phyloP scores from a whole-genome alignment of 2,329 filamentous ascomycete genomes.

The Claviceps cyperi region DNA sequence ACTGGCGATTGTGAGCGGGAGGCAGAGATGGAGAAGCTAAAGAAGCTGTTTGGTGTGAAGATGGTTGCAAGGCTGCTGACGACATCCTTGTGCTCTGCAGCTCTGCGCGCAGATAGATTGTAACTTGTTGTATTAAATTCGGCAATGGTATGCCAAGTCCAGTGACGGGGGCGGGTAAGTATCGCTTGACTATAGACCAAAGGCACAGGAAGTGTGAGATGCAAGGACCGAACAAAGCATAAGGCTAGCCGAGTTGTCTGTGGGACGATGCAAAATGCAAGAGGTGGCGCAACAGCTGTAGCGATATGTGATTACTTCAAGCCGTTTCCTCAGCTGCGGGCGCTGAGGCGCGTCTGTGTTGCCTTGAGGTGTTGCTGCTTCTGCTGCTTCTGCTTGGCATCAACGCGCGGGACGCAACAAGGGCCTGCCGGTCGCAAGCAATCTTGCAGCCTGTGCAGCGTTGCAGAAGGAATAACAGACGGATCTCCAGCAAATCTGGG shows the following conservation, averaged over 20 bases:
- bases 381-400: slow-evolving; percentile 2
- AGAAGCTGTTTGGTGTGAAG: slow-evolving; percentile 39
- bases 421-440: not conserved
- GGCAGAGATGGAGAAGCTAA: slow-evolving; percentile 34
- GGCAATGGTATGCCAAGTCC: not conserved
- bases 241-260: not conserved
- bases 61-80: slow-evolving; percentile 48
- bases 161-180: not conserved
- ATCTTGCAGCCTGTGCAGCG: not conserved
- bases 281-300: slow-evolving; percentile 1
- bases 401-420: slow-evolving; percentile 3
- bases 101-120: not conserved
- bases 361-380: slow-evolving; percentile 3
- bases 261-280: not conserved
- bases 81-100: slow-evolving; percentile 19
- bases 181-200: not conserved
- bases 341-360: slow-evolving; percentile 3
- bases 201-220: not conserved
- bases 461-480: slow-evolving; percentile 4
- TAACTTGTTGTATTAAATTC: slow-evolving; percentile 4
- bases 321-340: slow-evolving; percentile 3
- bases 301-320: slow-evolving; percentile 1
- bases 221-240: not conserved
- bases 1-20: slow-evolving; percentile 34
- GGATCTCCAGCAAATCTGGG: slow-evolving; percentile 8